Evolutionary conservation across 2,329 filamentous ascomycete genomes (phyloP).

Genomic region (Rhynchosporium secalis): DNA sequence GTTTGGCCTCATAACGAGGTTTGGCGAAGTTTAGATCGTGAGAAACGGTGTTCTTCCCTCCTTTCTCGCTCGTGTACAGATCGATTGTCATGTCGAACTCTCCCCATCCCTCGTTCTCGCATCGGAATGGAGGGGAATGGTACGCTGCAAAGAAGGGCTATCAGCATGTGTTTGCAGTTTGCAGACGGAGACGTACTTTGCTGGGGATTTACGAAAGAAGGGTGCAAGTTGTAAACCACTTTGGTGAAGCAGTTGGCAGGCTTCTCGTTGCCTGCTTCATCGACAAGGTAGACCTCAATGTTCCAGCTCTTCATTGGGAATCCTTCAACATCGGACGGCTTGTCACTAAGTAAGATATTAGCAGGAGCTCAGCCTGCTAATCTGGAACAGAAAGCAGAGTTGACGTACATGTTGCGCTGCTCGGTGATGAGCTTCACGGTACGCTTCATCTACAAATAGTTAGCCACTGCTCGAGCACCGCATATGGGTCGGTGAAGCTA

Average conservation of each 20-base stretch:
- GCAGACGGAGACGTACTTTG: slow-evolving; percentile 65
- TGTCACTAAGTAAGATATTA: slow-evolving; percentile 56
- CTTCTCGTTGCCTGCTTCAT: slow-evolving; percentile 82
- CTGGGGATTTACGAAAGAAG: slow-evolving; percentile 82
- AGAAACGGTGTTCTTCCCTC: slow-evolving; percentile 71
- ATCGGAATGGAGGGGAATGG: slow-evolving; percentile 81
- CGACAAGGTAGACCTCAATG: slow-evolving; percentile 79
- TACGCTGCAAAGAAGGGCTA: slow-evolving; percentile 56
- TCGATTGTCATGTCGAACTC: slow-evolving; percentile 95
- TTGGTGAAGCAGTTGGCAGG: slow-evolving; percentile 87
- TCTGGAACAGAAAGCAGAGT: neutral
- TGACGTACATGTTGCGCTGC: slow-evolving; percentile 65
- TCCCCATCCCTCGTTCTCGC: slow-evolving; percentile 94
- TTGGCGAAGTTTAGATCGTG: slow-evolving; percentile 93
- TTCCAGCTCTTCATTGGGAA: slow-evolving; percentile 94
- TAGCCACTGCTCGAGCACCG: slow-evolving; percentile 16
- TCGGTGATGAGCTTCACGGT: slow-evolving; percentile 91
- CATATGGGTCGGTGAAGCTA: neutral
- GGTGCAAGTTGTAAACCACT: slow-evolving; percentile 89
- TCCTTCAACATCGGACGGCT: slow-evolving; percentile 77
- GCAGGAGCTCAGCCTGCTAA: neutral
- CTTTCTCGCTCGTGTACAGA: slow-evolving; percentile 81
- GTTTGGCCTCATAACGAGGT: slow-evolving; percentile 78
- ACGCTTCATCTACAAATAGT: slow-evolving; percentile 64
- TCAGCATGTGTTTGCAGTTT: slow-evolving; percentile 1